Base-by-base conservation (phyloP, 164 flowering plant genomes). In the Sextonia rubra region DNA sequence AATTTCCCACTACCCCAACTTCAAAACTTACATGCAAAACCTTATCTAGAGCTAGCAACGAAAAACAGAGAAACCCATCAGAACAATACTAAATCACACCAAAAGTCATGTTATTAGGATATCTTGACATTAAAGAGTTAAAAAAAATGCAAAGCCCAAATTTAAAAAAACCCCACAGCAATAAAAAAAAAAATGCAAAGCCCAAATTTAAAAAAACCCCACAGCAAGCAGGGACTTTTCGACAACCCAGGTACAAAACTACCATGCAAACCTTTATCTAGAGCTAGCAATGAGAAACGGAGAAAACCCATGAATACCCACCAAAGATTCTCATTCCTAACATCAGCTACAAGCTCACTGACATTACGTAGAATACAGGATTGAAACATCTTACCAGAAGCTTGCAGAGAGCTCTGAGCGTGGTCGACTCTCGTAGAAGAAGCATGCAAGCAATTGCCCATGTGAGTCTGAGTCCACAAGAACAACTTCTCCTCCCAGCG, bases 401-500 rank as follows among this genome's bases (percentile, higher is more conserved):
- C 6, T 6, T 64, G 27, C 29, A 26, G 67, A 64, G 37, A 5
- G 56, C 47, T 58, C 44, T 58, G 71, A 44, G 76, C 70, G 17
- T 68, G 47, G 20, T 68, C 66, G 17, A 74, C 71, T 66, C 66
- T 62, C 9, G 66, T 52, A 20, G 58, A 20, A 68, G 58, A 20
- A 68, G 58, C 15, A 22, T 60, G 20, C 25, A 58, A 60, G 32
- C 76, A 74, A 65, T 74, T 74, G 23, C 93, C 93, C 93, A 89
- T 89, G 58, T n/a, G n/a, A n/a, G n/a, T n/a, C n/a, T n/a, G 58
- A 52, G 58, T 20, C 58, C 58, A 4, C n/a, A 18, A 52, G 58
- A 2, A 52, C 17, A 12, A 52, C 17, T 52, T 52, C 5, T 52
- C 17, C n/a, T 52, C 14, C n/a, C 14, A 52, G 7, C 3, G n/a